Conservation (phyloP, 768 basidiomycete genomes). For the Fibroporia radiculosa region DNA sequence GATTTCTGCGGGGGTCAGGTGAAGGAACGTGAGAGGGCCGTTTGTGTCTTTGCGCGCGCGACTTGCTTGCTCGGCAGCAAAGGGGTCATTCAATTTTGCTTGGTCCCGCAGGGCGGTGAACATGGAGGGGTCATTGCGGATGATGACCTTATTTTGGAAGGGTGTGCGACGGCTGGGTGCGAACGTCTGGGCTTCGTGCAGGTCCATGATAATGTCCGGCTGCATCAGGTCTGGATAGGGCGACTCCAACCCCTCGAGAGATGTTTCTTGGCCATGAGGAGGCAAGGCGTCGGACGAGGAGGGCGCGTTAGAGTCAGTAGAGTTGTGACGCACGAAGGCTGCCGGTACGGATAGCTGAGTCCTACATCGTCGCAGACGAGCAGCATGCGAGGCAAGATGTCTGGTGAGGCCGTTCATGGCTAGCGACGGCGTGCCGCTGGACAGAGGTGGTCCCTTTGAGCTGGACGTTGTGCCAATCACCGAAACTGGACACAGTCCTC, state of each 20-base stretch:
- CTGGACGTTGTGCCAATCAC: too few species aligned
- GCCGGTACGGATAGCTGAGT: background rate
- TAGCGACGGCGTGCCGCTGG: background rate
- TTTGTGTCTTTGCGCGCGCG: conserved; percentile 16
- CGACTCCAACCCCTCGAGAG: background rate
- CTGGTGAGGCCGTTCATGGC: background rate
- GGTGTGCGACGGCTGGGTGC: conserved; percentile 44
- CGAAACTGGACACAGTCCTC: background rate
- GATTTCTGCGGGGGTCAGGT: conserved; percentile 18
- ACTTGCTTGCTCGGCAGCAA: conserved; percentile 20
- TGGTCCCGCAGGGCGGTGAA: conserved; percentile 34
- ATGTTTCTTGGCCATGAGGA: background rate
- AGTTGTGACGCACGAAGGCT: background rate
- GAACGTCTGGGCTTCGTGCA: conserved; percentile 45
- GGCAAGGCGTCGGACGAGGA: background rate
- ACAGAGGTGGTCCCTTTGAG: too few species aligned
- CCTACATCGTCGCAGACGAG: background rate
- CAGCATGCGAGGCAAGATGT: background rate
- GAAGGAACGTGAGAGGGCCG: conserved; percentile 26
- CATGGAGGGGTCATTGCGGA: conserved; percentile 68
- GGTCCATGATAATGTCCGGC: conserved; percentile 54
- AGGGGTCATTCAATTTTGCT: conserved; percentile 21
- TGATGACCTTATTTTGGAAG: conserved; percentile 52
- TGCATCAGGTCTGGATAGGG: conserved; percentile 55
- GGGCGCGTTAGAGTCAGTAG: background rate